Conservation (phyloP, 2,329 filamentous ascomycete species). For the Sarocladium strictum region DNA sequence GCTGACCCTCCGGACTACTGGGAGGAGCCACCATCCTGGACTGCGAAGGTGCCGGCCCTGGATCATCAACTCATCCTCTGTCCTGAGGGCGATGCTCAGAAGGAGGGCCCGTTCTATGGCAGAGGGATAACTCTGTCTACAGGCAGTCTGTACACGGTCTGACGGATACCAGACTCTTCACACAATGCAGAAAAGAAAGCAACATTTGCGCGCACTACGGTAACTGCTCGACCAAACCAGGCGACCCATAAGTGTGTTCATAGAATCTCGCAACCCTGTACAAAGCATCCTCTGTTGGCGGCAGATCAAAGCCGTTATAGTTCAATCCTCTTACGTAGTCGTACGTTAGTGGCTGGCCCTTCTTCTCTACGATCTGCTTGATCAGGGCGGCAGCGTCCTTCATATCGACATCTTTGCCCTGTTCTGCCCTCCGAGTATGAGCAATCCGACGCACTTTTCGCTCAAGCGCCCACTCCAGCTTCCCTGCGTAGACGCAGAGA, state of each 20-base stretch:
- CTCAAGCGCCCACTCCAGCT: constrained; percentile 21
- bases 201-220: too few relatives aligned
- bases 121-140: too few relatives aligned
- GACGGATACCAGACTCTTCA: too few relatives aligned
- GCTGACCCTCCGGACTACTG: too few relatives aligned
- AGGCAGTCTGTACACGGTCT: too few relatives aligned
- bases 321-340: constrained; percentile 14
- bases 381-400: constrained; percentile 15
- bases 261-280: constrained; percentile 13
- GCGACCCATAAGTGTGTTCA: constrained; percentile 11
- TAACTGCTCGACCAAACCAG: constrained; percentile 8
- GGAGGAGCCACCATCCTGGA: too few relatives aligned
- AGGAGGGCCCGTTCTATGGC: too few relatives aligned
- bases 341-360: constrained; percentile 12
- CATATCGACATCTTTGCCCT: constrained; percentile 12
- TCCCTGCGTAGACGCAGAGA: constrained; percentile 18
- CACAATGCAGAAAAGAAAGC: too few relatives aligned
- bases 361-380: constrained; percentile 10
- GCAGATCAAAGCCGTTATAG: constrained; percentile 13
- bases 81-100: too few relatives aligned
- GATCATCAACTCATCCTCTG: too few relatives aligned
- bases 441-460: constrained; percentile 19
- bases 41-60: too few relatives aligned
- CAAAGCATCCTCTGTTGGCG: constrained; percentile 11
- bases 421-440: constrained; percentile 8